Evolutionary conservation across 192 early-diverging fungal species (phyloP), one percentile per base, ranked within the genome.

Genomic region (Powellomyces hirtus): DNA sequence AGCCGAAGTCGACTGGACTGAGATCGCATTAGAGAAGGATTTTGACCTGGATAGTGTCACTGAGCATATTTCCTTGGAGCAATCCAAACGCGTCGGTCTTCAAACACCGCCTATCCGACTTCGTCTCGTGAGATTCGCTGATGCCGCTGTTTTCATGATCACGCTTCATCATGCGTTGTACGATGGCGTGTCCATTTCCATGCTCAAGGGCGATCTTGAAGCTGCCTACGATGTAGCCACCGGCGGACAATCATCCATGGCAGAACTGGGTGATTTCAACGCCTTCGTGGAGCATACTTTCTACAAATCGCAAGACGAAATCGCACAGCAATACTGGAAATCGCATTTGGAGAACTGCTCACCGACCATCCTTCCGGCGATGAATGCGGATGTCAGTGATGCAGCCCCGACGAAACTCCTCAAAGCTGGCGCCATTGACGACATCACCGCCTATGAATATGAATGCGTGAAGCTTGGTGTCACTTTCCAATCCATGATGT

Each of bases 121-220:
- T 29, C 20, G 24, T 18, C 3, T 60, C 27, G 20, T 60, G 2
- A 10, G 38, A 34, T 40, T 24, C 31, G 14, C 14, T 16, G 33
- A 7, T 27, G 29, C 13, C 10, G 22, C 56, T 24, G 31, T 35
- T 38, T 62, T 76, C 7, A 18, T 76, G 11, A 34, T 74, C 4
- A 76, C 68, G 22, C 52, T 77, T 6, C 65, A 71, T 50, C 75
- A 77, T 42, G 45, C 67, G 5, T 29, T 75, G 10, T 77, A 76
- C 51, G 75, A 77, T 24, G 75, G 74, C 13, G 77, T 74, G 75
- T 44, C 27, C 30, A n/a, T 76, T 22, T 45, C 34, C 3, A 20
- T 74, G 11, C 46, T 72, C 33, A 31, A 36, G 0, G 57, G 35
- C 16, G 68, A 74, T n/a, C 53, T 74, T 5, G 50, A 58, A 46